A percentile compares a stretch with the other conserved stretches of the same genome.
Conservation (phyloP, 2,329 filamentous ascomycete genomes). For the Apiospora sp. region DNA sequence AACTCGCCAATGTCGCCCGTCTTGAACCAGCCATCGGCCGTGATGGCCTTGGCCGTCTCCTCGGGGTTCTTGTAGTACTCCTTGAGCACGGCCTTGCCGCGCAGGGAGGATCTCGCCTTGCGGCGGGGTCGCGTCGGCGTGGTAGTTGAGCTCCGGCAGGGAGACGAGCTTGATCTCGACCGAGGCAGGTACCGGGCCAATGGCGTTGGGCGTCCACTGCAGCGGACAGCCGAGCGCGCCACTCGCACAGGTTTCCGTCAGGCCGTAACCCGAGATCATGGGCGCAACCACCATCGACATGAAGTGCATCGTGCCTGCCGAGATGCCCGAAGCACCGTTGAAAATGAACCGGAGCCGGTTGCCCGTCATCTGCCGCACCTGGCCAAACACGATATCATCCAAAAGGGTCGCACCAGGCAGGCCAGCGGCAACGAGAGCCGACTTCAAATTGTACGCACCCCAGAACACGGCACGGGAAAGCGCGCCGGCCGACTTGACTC, state of each 20-base stretch:
- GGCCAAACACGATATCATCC: conserved; percentile 87
- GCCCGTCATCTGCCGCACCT: conserved; percentile 89
- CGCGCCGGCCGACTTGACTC: conserved; percentile 76
- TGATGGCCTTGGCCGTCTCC: conserved; percentile 81
- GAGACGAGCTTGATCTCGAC: conserved; percentile 93
- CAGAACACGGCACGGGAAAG: conserved; percentile 82
- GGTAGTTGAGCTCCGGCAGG: conserved; percentile 88
- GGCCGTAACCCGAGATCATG: conserved; percentile 92
- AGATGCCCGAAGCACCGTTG: conserved; percentile 92
- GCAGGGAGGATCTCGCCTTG: conserved; percentile 94
- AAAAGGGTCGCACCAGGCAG: conserved; percentile 74
- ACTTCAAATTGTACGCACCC: conserved; percentile 67
- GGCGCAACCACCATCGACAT: conserved; percentile 91
- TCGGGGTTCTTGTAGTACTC: conserved; percentile 87
- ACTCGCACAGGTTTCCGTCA: conserved; percentile 92
- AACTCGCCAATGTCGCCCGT: conserved; percentile 96
- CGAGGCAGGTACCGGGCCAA: conserved; percentile 79
- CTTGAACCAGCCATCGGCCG: conserved; percentile 93
- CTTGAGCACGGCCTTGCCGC: conserved; percentile 76
- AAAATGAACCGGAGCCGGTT: conserved; percentile 88
- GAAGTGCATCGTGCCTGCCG: conserved; percentile 88
- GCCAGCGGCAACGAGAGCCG: conserved; percentile 63
- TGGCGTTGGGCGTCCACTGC: conserved; percentile 79
- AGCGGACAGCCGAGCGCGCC: conserved; percentile 84
- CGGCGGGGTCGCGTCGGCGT: conserved; percentile 74